Evolutionary conservation across 108 stramenopile genomes (phyloP).

Genomic region (Discostella pseudostelligera): DNA sequence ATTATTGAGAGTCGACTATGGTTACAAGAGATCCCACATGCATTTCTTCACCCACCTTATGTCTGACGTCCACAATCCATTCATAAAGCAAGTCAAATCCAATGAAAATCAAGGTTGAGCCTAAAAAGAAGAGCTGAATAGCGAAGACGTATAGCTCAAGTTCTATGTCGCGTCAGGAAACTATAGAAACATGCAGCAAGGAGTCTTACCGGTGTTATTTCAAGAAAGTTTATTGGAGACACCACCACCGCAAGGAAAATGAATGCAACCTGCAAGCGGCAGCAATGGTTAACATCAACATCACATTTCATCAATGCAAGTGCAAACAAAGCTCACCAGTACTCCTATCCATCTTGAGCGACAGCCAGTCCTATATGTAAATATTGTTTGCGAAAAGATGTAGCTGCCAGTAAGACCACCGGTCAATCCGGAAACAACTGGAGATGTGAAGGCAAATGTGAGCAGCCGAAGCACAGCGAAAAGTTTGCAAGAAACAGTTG

Average conservation of each 20-base stretch:
- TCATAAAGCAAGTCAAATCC: constrained; percentile 91
- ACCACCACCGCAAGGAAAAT: constrained; percentile 69
- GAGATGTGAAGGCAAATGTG: neutral
- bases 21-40: neutral
- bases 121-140: constrained; percentile 84
- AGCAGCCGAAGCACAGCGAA: too few species aligned
- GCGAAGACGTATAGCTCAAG: constrained; percentile 39
- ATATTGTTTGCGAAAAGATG: constrained; percentile 98
- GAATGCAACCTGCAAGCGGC: constrained; percentile 14
- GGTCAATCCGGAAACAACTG: constrained; percentile 74
- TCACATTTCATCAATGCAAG: neutral
- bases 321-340: constrained; percentile 44
- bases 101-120: constrained; percentile 90
- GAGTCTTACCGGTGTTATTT: constrained; percentile 50
- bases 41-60: constrained; percentile 50
- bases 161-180: neutral
- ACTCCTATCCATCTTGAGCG: constrained; percentile 69
- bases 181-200: neutral
- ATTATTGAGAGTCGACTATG: neutral
- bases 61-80: constrained; percentile 91
- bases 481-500: neutral
- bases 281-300: neutral
- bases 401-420: constrained; percentile 94
- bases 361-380: constrained; percentile 90
- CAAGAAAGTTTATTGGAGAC: constrained; percentile 71